Evolutionary conservation across 768 basidiomycete genomes (phyloP).

Genomic region (Suillus americanus): DNA sequence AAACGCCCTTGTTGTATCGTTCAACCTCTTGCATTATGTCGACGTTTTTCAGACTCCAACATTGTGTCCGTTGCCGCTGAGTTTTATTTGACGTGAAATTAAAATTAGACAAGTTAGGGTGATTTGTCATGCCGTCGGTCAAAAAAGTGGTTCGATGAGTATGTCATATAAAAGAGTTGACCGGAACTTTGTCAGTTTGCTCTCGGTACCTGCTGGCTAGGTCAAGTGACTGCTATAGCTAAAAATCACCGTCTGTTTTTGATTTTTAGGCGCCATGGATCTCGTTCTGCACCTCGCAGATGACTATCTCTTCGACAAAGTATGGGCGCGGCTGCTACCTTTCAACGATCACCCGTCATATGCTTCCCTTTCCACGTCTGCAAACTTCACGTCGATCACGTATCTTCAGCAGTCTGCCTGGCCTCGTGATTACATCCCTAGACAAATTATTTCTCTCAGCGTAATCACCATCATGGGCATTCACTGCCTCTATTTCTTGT

Average conservation of each 20-base stretch:
- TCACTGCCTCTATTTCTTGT: constrained; percentile 81
- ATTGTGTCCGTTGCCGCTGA: background rate
- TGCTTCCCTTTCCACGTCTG: constrained; percentile 27
- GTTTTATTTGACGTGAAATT: background rate
- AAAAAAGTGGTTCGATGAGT: constrained; percentile 29
- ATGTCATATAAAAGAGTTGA: constrained; percentile 20
- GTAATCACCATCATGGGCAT: constrained; percentile 79
- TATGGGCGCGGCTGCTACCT: constrained; percentile 79
- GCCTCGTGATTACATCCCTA: constrained; percentile 80
- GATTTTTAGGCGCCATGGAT: constrained; percentile 61
- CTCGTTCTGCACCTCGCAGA: constrained; percentile 72
- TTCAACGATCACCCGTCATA: constrained; percentile 34
- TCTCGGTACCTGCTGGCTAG: background rate
- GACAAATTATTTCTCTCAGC: constrained; percentile 73
- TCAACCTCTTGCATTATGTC: background rate
- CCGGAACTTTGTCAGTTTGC: background rate
- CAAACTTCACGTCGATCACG: constrained; percentile 40
- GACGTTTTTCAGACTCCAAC: no score
- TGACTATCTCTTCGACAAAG: constrained; percentile 69
- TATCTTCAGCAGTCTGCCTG: constrained; percentile 61
- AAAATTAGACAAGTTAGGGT: background rate
- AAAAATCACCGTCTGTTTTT: background rate
- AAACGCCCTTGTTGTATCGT: constrained; percentile 15
- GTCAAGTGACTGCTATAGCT: background rate
- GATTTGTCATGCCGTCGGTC: constrained; percentile 14